Evolutionary conservation across 352 stramenopile genomes (phyloP).

Genomic region (Pythium apleroticum): DNA sequence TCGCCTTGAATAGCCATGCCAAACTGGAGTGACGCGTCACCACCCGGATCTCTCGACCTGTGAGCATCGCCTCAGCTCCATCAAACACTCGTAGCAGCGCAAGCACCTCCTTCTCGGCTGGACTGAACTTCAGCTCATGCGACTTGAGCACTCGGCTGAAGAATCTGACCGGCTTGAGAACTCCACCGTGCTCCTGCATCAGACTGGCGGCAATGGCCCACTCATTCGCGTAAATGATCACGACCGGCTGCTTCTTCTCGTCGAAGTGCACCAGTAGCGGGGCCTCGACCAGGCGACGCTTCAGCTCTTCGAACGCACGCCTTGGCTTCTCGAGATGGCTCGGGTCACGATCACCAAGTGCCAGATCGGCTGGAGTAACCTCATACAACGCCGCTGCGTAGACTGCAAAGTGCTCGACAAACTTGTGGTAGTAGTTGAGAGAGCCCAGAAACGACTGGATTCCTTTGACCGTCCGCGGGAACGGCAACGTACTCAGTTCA

Average conservation of each 20-base stretch:
- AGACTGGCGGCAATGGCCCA: constrained; percentile 6
- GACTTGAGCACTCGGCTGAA: constrained; percentile 14
- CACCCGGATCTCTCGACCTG: constrained; percentile 4
- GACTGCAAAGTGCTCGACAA: constrained; percentile 13
- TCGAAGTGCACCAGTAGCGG: constrained; percentile 9
- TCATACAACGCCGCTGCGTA: constrained; percentile 17
- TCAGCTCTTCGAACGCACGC: constrained; percentile 9
- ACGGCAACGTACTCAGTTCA: constrained; percentile 4
- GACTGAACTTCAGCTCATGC: constrained; percentile 4
- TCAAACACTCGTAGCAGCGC: constrained; percentile 5
- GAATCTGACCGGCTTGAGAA: constrained; percentile 9
- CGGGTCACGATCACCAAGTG: neutral
- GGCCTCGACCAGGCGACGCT: neutral
- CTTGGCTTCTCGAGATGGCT: neutral
- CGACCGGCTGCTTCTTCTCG: neutral
- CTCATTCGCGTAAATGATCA: constrained; percentile 7
- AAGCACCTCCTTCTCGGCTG: constrained; percentile 11
- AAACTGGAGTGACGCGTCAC: constrained; percentile 5
- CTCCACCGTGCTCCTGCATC: constrained; percentile 1
- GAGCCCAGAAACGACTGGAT: constrained; percentile 27
- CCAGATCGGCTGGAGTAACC: constrained; percentile 8
- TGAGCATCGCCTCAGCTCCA: neutral
- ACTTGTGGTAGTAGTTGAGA: constrained; percentile 22
- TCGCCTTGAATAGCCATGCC: constrained; percentile 12
- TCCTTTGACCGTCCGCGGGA: constrained; percentile 17